phyloP scores from a whole-genome alignment of 805 yeast species.

The Candida vartiovaarae region DNA sequence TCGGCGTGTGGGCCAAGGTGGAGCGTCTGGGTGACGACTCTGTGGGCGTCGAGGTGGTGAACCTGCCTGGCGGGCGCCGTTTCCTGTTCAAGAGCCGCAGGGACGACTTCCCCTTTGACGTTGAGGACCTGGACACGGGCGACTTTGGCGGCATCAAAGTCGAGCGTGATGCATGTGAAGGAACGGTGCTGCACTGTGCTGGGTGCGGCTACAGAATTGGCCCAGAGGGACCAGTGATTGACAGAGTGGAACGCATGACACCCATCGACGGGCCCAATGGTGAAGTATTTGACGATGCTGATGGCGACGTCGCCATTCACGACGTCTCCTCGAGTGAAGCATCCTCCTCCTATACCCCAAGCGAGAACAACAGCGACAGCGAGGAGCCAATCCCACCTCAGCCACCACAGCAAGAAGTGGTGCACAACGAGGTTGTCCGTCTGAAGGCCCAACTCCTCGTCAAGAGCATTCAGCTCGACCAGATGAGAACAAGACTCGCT shows the following conservation, averaged over 20 bases:
- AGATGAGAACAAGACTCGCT: neutral
- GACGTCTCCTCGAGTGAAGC: too few relatives aligned
- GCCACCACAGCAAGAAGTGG: neutral
- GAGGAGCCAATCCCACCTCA: neutral
- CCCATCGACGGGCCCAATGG: too few relatives aligned
- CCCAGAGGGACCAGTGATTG: neutral
- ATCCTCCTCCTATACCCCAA: neutral
- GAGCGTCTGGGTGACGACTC: neutral
- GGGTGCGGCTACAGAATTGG: too few relatives aligned
- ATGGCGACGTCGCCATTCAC: too few relatives aligned
- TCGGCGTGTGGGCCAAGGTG: slow-evolving; percentile 6
- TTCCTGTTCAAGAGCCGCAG: neutral
- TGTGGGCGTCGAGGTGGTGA: slow-evolving; percentile 6
- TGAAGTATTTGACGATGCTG: too few relatives aligned
- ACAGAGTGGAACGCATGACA: neutral
- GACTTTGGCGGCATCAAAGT: neutral
- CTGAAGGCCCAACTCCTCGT: neutral
- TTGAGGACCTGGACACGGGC: neutral
- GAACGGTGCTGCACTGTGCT: too few relatives aligned
- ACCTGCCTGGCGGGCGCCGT: neutral
- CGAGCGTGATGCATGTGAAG: too few relatives aligned
- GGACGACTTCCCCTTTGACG: neutral
- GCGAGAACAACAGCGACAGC: neutral
- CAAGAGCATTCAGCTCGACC: neutral
- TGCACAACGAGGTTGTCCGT: neutral